Conservation (phyloP, 257 asterid genomes). For the Solanum medicagineum region DNA sequence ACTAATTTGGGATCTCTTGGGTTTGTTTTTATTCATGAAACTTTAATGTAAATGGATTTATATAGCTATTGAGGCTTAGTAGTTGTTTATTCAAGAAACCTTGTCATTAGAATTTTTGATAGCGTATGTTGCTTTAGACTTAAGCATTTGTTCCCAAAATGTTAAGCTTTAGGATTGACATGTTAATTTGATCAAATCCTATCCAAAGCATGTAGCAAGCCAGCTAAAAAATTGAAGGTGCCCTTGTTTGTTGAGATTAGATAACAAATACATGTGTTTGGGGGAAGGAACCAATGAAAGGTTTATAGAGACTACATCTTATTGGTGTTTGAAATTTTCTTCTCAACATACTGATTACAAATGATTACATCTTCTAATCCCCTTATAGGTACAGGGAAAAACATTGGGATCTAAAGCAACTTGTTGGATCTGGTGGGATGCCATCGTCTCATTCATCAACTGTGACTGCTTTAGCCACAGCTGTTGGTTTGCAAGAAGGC, state of each 20-base stretch:
- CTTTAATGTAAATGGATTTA: neutral
- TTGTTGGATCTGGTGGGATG: conserved; percentile 95
- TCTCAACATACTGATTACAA: neutral
- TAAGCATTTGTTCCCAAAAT: neutral
- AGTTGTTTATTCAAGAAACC: neutral
- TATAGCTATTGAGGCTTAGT: neutral
- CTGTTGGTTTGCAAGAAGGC: conserved; percentile 78
- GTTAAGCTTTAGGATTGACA: neutral
- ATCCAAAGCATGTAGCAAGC: neutral
- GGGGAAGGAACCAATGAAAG: neutral
- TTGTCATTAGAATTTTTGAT: neutral
- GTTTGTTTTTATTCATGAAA: neutral
- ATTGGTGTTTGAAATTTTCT: neutral
- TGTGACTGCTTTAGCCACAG: conserved; percentile 76
- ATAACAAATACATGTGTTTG: neutral
- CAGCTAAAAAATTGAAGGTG: neutral
- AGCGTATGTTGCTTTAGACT: neutral
- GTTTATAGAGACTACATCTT: neutral
- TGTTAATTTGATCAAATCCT: neutral
- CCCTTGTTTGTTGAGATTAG: neutral
- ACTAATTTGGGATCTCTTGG: neutral
- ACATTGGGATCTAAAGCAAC: conserved; percentile 71
- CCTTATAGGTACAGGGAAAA: conserved; percentile 80
- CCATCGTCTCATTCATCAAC: conserved; percentile 98
- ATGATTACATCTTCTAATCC: neutral